Conservation (phyloP, 202 grass and related monocot species). For the Miscanthus sacchariflorus region DNA sequence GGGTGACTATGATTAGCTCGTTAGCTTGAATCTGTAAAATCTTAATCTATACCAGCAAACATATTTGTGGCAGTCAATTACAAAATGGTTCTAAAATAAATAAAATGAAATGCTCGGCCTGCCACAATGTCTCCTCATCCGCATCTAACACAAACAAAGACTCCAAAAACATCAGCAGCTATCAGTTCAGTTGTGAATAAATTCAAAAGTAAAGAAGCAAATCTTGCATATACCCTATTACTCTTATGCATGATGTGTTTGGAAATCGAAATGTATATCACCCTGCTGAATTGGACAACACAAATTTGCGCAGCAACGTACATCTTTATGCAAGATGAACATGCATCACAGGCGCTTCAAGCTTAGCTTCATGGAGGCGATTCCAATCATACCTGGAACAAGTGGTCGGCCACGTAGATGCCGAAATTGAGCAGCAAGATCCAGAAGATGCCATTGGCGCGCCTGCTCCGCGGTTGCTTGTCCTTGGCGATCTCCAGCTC, state of each 20-base stretch:
- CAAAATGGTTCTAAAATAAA: not conserved
- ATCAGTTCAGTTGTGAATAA: not conserved
- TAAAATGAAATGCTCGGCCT: not conserved
- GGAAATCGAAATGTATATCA: not conserved
- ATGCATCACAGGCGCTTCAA: not conserved
- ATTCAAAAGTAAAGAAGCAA: not conserved
- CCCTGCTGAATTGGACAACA: not conserved
- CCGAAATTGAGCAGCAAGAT: slow-evolving; percentile 95
- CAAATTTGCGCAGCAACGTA: not conserved
- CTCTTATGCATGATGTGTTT: not conserved
- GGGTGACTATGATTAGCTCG: not conserved
- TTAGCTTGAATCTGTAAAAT: not conserved
- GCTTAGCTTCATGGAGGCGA: not conserved
- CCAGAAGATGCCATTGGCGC: slow-evolving; percentile 89
- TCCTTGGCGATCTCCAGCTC: slow-evolving; percentile 88
- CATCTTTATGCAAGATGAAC: not conserved
- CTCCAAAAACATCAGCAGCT: not conserved
- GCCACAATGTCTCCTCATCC: not conserved
- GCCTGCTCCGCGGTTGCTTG: slow-evolving; percentile 52
- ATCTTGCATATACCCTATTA: not conserved
- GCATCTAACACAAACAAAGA: slow-evolving; percentile 12
- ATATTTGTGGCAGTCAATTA: not conserved
- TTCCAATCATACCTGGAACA: slow-evolving; percentile 65
- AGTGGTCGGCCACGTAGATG: slow-evolving; percentile 89
- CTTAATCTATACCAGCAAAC: not conserved